Evolutionary conservation across 139 green algal genomes (phyloP).

Genomic region (Edaphochlamys debaryana): DNA sequence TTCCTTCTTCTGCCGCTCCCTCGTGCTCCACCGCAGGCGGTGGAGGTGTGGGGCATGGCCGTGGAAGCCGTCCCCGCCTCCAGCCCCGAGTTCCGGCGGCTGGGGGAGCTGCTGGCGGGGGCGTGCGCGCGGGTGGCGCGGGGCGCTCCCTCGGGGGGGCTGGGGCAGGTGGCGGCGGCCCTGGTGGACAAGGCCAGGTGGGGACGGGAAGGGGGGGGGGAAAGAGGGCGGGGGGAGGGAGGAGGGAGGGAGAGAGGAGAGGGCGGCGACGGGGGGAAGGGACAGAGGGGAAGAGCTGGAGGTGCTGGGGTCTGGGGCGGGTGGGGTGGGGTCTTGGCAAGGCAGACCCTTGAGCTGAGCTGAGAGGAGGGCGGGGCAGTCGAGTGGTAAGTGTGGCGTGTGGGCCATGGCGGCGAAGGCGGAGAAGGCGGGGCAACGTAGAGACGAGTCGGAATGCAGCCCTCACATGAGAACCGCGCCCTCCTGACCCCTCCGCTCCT

Average conservation of each 20-base stretch:
- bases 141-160: not conserved
- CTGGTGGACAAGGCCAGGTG: constrained; percentile 39
- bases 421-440: too few species aligned
- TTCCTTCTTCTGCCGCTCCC: too few species aligned
- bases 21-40: not conserved
- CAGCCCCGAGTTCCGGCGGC: not conserved
- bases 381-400: too few species aligned
- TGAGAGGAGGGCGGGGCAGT: too few species aligned
- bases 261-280: constrained; percentile 13
- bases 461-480: too few species aligned
- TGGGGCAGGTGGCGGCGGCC: constrained; percentile 7
- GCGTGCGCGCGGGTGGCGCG: constrained; percentile 22
- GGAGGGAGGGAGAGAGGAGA: not conserved
- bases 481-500: too few species aligned
- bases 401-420: too few species aligned
- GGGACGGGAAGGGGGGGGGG: not conserved
- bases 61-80: not conserved
- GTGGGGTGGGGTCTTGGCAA: too few species aligned
- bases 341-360: too few species aligned
- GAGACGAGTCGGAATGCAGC: too few species aligned
- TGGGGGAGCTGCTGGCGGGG: constrained; percentile 10
- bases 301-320: too few species aligned
- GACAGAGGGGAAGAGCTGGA: not conserved
- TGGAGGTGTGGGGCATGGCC: constrained; percentile 13
- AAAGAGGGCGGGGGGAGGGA: not conserved